Evolutionary conservation across 1,284 basidiomycete genomes (phyloP).

Genomic region (Neolentinus lepideus): DNA sequence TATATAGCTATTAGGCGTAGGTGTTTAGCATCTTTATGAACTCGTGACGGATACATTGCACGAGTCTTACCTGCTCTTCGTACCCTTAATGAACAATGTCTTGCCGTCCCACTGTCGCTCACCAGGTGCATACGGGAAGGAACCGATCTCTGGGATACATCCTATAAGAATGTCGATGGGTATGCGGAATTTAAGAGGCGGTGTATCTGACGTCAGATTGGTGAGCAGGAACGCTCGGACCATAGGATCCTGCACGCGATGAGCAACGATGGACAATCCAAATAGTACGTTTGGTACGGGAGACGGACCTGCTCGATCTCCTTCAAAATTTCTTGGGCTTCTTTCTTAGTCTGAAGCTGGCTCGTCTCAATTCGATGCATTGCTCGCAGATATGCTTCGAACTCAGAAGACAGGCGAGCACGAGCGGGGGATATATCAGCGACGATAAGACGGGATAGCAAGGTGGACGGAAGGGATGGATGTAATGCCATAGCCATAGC

Average conservation of each 20-base stretch:
- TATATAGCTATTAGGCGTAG: conserved; percentile 30
- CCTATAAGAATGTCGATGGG: conserved; percentile 62
- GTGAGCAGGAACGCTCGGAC: conserved; percentile 79
- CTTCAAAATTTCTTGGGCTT: conserved; percentile 59
- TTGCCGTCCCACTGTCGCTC: conserved; percentile 54
- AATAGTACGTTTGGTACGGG: not conserved
- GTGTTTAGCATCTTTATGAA: conserved; percentile 29
- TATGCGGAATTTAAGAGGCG: conserved; percentile 57
- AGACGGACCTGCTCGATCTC: conserved; percentile 48
- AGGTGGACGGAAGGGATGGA: conserved; percentile 35
- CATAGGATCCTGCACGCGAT: conserved; percentile 50
- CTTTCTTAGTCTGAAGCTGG: conserved; percentile 47
- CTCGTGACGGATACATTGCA: too few relatives aligned
- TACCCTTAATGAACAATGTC: conserved; percentile 75
- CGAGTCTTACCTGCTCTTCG: conserved; percentile 64
- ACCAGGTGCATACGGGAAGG: conserved; percentile 63
- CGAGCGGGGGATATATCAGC: conserved; percentile 76
- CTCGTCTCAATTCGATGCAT: conserved; percentile 65
- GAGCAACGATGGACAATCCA: too few relatives aligned
- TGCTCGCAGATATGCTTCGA: conserved; percentile 54
- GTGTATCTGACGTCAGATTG: conserved; percentile 48
- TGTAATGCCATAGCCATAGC: conserved; percentile 74
- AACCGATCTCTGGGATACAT: conserved; percentile 61
- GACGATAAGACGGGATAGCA: conserved; percentile 62
- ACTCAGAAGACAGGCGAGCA: conserved; percentile 58